Conservation (phyloP, 2,329 filamentous ascomycete genomes). For the Fusarium xylarioides region DNA sequence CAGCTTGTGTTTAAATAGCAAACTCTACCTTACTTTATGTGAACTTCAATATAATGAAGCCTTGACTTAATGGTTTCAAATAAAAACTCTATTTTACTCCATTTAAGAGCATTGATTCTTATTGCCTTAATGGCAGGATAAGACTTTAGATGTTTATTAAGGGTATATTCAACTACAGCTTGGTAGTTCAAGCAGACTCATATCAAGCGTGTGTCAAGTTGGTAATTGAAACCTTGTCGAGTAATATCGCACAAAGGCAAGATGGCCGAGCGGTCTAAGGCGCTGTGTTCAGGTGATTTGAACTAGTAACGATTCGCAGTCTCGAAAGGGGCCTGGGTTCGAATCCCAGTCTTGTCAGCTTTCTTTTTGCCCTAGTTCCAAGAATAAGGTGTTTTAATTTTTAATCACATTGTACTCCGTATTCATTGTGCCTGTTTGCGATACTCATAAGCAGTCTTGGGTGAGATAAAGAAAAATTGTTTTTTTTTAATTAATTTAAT, state of each 20-base stretch:
- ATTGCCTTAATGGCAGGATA: not conserved
- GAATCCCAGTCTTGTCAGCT: conserved; percentile 34
- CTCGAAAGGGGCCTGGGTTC: conserved; percentile 38
- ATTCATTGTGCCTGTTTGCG: not conserved
- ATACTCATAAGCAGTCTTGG: not conserved
- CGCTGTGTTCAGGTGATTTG: conserved; percentile 36
- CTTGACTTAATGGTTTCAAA: not conserved
- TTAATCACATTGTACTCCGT: not conserved
- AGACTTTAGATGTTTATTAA: not conserved
- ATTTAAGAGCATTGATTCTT: not conserved
- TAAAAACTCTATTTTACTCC: not conserved
- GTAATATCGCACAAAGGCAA: not conserved
- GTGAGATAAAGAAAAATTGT: not conserved
- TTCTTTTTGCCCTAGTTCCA: not conserved
- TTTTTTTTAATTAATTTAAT: not conserved
- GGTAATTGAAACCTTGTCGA: fast-evolving
- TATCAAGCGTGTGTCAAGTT: not conserved
- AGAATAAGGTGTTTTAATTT: not conserved
- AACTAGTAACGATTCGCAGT: conserved; percentile 35
- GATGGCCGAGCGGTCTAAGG: conserved; percentile 37
- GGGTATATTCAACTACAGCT: not conserved
- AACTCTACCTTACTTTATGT: not conserved
- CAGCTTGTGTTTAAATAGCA: not conserved
- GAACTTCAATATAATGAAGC: not conserved
- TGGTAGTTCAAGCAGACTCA: not conserved